Evolutionary conservation across 2,329 filamentous ascomycete genomes (phyloP).

Genomic region (Ophiosphaerella narmari): DNA sequence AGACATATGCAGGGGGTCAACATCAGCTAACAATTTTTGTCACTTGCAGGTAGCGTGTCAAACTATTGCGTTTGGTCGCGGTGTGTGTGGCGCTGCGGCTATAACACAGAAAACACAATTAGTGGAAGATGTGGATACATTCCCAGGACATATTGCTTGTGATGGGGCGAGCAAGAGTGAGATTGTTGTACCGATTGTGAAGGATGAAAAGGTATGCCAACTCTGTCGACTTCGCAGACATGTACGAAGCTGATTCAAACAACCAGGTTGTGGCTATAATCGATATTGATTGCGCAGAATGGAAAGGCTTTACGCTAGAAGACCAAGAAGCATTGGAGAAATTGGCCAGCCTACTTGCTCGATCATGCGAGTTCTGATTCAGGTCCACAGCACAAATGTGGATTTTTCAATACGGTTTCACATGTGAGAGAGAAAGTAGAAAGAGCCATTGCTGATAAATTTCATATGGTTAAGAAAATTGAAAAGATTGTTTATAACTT

Average conservation of each 20-base stretch:
- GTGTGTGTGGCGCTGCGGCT: conserved; percentile 77
- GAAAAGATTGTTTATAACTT: conserved; percentile 2
- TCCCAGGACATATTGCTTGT: conserved; percentile 82
- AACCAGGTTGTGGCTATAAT: conserved; percentile 68
- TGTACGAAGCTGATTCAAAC: conserved; percentile 6
- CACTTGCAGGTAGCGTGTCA: conserved; percentile 71
- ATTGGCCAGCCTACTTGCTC: conserved; percentile 50
- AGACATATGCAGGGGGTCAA: no score
- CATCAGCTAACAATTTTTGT: no score
- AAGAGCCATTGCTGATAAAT: neutral
- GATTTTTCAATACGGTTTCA: no score
- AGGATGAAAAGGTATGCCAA: conserved; percentile 51
- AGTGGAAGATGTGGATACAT: conserved; percentile 69
- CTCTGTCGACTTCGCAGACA: no score
- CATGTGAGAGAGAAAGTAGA: neutral
- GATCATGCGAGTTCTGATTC: conserved; percentile 39
- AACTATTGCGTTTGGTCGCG: conserved; percentile 71
- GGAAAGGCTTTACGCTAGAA: conserved; percentile 69
- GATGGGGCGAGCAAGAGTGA: conserved; percentile 77
- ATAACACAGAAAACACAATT: conserved; percentile 65
- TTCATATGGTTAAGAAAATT: neutral
- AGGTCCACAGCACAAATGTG: no score
- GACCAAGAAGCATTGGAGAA: conserved; percentile 70
- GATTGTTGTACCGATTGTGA: conserved; percentile 76
- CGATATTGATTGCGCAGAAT: conserved; percentile 74